Base-by-base conservation (phyloP, 2,329 filamentous ascomycete species). In the Tolypocladium tropicale region DNA sequence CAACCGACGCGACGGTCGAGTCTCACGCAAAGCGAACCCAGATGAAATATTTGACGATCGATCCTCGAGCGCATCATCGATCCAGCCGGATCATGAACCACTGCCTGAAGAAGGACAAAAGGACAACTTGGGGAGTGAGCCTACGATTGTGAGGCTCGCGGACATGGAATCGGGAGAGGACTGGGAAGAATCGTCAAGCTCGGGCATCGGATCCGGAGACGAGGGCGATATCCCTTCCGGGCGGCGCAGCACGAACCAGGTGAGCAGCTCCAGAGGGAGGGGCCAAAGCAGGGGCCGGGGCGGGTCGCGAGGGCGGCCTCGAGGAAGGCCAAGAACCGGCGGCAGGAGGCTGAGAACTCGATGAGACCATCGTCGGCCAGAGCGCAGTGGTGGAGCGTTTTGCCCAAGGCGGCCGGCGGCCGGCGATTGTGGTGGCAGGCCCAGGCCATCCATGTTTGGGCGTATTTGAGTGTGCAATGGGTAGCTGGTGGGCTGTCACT, bases 161-260 rank as follows among this genome's bases (percentile, higher is more conserved):
- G 56, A 59, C 25, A 51, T 55, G 49, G 33, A 56, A 11, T 54
- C 57, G 18, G 37, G 39, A n/a, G 43, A 52, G 10, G 36, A 21
- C 11, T 53, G 23, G 41, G 36, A 51, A 4, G 46, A n/a, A 25
- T 52, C 46, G 28, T 53, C 49, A 12, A 56, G 52, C 32, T 56
- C 56, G 16, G 46, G 37, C 9, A 37, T 32, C 12, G 54, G 52
- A 11, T 60, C 61, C 11, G 61, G 60, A 30, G 60, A 59, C 18
- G 58, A 61, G 18, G 58, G 57, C 7, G 63, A 63, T 18, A 64
- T 65, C 49, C 62, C 62, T 6, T 62, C 61, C 4, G 55, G 53
- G 18, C 25, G 58, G 14, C 56, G 2, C 16, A 37, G 7, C 16
- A 21, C 32, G 10, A 23, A 16, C n/a, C 28, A 16, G 18, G 16